A percentile compares a stretch with the other conserved stretches of the same genome.
These are phyloP conservation scores for Plectosphaerella sp. DNA, from an alignment of 2,329 filamentous ascomycete species.

Conservation along the genomic window DNA sequence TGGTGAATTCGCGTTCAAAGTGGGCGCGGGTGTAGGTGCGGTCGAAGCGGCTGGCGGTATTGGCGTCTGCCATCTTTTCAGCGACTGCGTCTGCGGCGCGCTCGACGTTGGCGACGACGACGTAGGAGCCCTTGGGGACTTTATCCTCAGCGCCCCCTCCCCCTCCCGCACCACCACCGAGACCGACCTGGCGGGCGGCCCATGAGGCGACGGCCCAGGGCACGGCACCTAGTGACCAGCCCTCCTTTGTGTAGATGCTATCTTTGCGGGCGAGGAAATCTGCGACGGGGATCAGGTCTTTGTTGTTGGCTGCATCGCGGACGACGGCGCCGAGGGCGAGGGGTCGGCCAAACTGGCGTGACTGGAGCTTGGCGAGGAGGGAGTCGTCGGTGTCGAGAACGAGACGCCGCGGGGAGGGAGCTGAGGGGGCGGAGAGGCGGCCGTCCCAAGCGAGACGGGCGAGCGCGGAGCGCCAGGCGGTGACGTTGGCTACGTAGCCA, in stretches of 20 bases:
- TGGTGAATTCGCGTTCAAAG: conserved; percentile 56
- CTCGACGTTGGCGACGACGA: conserved; percentile 61
- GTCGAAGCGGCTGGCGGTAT: conserved; percentile 48
- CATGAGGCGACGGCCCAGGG: conserved; percentile 71
- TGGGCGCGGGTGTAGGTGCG: conserved; percentile 63
- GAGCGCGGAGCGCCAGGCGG: conserved; percentile 74
- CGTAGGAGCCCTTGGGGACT: conserved; percentile 58
- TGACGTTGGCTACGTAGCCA: conserved; percentile 75
- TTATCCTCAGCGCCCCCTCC: conserved; percentile 44
- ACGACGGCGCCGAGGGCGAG: conserved; percentile 76
- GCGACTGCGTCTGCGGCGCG: conserved; percentile 51
- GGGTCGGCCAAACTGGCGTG: conserved; percentile 74
- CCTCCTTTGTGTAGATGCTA: conserved; percentile 66
- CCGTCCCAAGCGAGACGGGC: conserved; percentile 65
- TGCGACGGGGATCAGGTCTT: conserved; percentile 64
- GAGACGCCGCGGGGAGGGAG: conserved; percentile 33
- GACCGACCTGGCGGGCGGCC: conserved; percentile 67
- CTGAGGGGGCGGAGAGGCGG: conserved; percentile 29
- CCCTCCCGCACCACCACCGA: conserved; percentile 26
- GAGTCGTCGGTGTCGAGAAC: conserved; percentile 54
- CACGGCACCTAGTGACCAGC: conserved; percentile 56
- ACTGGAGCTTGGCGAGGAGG: conserved; percentile 68
- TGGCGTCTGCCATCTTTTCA: conserved; percentile 28
- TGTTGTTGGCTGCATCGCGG: conserved; percentile 64
- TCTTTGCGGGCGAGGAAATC: conserved; percentile 62